Evolutionary conservation across 164 flowering plant genomes (phyloP).

Genomic region (Stephania cephalantha): DNA sequence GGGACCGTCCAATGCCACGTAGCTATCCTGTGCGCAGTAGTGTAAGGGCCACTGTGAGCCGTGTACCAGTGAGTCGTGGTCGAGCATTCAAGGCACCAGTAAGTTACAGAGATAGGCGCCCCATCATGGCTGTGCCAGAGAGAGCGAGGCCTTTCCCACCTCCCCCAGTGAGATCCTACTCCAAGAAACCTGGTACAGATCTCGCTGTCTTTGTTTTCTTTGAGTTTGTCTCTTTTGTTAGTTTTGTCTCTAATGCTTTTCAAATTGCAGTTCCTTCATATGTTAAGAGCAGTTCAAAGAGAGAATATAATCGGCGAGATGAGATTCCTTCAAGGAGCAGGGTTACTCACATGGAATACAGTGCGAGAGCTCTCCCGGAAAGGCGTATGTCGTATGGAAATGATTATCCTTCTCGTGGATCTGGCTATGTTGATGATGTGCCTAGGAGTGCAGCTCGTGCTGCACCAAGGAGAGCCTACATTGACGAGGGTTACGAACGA

Average conservation of each 20-base stretch:
- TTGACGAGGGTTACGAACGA: slow-evolving; percentile 72
- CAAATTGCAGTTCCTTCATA: slow-evolving; percentile 56
- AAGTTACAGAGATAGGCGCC: slow-evolving; percentile 57
- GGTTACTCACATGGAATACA: slow-evolving; percentile 47
- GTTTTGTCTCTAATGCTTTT: background rate
- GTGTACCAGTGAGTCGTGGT: slow-evolving; percentile 32
- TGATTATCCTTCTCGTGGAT: slow-evolving; percentile 60
- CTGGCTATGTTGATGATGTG: slow-evolving; percentile 50
- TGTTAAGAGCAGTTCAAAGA: slow-evolving; percentile 68
- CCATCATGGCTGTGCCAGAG: slow-evolving; percentile 43
- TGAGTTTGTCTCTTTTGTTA: no score
- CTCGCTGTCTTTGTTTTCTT: background rate
- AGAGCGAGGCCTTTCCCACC: slow-evolving; percentile 63
- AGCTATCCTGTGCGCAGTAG: slow-evolving; percentile 39
- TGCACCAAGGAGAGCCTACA: slow-evolving; percentile 58
- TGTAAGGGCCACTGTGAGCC: slow-evolving; percentile 38
- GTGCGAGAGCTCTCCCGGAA: slow-evolving; percentile 52
- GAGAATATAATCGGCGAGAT: slow-evolving; percentile 69
- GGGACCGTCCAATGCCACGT: slow-evolving; percentile 48
- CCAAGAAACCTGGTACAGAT: slow-evolving; percentile 66
- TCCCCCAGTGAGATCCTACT: slow-evolving; percentile 71
- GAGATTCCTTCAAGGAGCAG: slow-evolving; percentile 78
- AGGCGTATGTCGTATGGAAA: slow-evolving; percentile 68
- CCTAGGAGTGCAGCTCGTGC: slow-evolving; percentile 54
- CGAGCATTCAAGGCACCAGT: slow-evolving; percentile 51